Conservation (phyloP, 192 early-diverging fungal species). For the Podila epicladia region DNA sequence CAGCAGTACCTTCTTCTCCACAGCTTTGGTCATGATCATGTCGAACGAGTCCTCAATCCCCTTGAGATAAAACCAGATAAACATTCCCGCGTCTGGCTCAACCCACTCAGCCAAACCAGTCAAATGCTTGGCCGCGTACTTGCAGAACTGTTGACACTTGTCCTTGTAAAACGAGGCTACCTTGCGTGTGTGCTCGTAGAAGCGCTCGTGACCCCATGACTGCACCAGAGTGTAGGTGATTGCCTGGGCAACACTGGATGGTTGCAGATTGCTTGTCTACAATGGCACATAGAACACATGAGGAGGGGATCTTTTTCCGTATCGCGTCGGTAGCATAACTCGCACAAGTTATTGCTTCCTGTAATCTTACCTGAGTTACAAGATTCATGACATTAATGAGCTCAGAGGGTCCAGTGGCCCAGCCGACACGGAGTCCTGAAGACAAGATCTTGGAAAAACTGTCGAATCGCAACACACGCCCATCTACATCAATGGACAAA, state of each 20-base stretch:
- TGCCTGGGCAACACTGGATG: slow-evolving; percentile 83
- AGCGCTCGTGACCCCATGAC: slow-evolving; percentile 85
- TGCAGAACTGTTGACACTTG: slow-evolving; percentile 75
- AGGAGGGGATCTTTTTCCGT: too few species aligned
- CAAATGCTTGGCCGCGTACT: slow-evolving; percentile 69
- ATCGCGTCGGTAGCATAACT: neutral
- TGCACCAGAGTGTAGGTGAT: slow-evolving; percentile 76
- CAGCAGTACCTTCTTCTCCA: slow-evolving; percentile 75
- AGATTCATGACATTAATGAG: slow-evolving; percentile 85
- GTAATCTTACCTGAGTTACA: slow-evolving; percentile 63
- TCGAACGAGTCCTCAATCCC: slow-evolving; percentile 62
- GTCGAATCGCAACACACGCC: slow-evolving; percentile 91
- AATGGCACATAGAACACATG: slow-evolving; percentile 3
- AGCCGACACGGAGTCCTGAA: slow-evolving; percentile 87
- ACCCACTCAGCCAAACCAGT: slow-evolving; percentile 66
- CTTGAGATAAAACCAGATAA: slow-evolving; percentile 82
- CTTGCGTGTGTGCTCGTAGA: slow-evolving; percentile 72
- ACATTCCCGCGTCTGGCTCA: slow-evolving; percentile 85
- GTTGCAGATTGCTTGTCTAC: slow-evolving; percentile 85
- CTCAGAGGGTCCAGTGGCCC: slow-evolving; percentile 72
- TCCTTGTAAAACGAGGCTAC: slow-evolving; percentile 80
- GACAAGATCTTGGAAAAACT: slow-evolving; percentile 93
- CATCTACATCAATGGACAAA: slow-evolving; percentile 90
- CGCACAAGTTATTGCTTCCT: neutral
- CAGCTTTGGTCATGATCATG: slow-evolving; percentile 66